Conservation (phyloP, 2,329 filamentous ascomycete species). For the Sporothrix pseudoabietina region DNA sequence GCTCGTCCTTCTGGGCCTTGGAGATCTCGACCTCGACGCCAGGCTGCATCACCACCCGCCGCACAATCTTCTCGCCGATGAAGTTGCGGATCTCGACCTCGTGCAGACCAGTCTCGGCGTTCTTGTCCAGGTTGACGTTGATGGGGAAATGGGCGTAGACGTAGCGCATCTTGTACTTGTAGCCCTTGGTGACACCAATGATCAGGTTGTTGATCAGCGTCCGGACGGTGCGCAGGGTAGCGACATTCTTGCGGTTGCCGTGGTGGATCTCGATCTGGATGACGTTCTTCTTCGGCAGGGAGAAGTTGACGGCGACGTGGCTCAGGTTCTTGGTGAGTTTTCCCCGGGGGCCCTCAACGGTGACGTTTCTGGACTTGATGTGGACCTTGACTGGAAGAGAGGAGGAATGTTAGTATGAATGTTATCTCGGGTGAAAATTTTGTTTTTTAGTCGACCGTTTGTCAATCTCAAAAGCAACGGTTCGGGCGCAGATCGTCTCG, state of each 20-base stretch:
- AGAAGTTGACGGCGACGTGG: slow-evolving; percentile 96
- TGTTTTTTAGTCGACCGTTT: not conserved
- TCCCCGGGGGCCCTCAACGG: slow-evolving; percentile 94
- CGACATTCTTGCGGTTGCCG: slow-evolving; percentile 95
- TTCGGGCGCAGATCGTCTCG: not conserved
- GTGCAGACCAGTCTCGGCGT: slow-evolving; percentile 80
- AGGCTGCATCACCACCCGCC: slow-evolving; percentile 81
- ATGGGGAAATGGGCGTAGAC: slow-evolving; percentile 99
- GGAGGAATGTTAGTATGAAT: slow-evolving; percentile 36
- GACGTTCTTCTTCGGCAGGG: slow-evolving; percentile 77
- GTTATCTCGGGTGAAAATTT: slow-evolving; percentile 10
- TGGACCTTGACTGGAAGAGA: slow-evolving; percentile 78
- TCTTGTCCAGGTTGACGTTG: slow-evolving; percentile 99
- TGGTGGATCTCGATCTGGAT: slow-evolving; percentile 99
- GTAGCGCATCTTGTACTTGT: slow-evolving; percentile 99
- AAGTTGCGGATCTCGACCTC: slow-evolving; percentile 99
- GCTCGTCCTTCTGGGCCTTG: slow-evolving; percentile 95
- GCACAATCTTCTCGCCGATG: slow-evolving; percentile 99
- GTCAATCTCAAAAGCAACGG: not conserved
- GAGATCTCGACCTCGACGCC: slow-evolving; percentile 91
- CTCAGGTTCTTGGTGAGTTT: slow-evolving; percentile 96
- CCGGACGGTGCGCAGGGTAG: slow-evolving; percentile 95
- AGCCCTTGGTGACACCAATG: slow-evolving; percentile 97
- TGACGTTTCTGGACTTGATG: slow-evolving; percentile 96
- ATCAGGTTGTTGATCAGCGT: slow-evolving; percentile 99